Percentiles rank a stretch among this genome's conserved stretches.
Evolutionary conservation across 2,329 filamentous ascomycete species (phyloP).

Genomic region (Scedosporium aurantiacum): DNA sequence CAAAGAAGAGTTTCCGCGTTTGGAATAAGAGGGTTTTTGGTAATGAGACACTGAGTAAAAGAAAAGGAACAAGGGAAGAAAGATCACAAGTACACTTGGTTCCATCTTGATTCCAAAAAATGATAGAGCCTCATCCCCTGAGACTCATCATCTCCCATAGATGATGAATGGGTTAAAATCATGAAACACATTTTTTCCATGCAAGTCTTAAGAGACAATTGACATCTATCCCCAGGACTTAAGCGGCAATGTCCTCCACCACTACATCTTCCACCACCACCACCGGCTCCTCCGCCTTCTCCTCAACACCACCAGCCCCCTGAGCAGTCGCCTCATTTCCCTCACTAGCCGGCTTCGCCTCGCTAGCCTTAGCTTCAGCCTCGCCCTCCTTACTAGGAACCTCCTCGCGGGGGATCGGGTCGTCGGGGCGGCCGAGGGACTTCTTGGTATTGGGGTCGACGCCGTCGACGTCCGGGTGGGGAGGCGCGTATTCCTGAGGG

Average conservation of each 20-base stretch:
- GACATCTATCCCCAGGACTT: too few relatives aligned
- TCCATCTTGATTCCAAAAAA: too few relatives aligned
- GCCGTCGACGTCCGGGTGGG: slow-evolving; percentile 51
- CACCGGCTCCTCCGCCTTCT: background rate
- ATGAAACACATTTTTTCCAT: too few relatives aligned
- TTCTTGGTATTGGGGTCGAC: slow-evolving; percentile 47
- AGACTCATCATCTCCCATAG: too few relatives aligned
- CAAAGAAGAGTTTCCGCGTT: slow-evolving; percentile 2
- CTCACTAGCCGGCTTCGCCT: slow-evolving; percentile 53
- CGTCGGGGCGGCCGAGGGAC: slow-evolving; percentile 23
- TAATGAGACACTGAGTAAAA: background rate
- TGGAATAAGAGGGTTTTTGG: slow-evolving; percentile 7
- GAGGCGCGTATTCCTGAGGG: slow-evolving; percentile 27
- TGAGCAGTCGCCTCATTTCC: slow-evolving; percentile 43
- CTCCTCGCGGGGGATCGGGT: slow-evolving; percentile 27
- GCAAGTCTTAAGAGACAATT: too few relatives aligned
- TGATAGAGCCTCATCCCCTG: too few relatives aligned
- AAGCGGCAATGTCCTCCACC: background rate
- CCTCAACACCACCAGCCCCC: slow-evolving; percentile 14
- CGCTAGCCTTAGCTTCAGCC: slow-evolving; percentile 41
- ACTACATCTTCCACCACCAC: background rate
- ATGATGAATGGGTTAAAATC: too few relatives aligned
- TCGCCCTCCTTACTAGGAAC: slow-evolving; percentile 45
- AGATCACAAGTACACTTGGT: too few relatives aligned
- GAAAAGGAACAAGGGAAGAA: too few relatives aligned